Base-by-base conservation (phyloP, 345 rosid genomes). In the Syzygium aqueum region DNA sequence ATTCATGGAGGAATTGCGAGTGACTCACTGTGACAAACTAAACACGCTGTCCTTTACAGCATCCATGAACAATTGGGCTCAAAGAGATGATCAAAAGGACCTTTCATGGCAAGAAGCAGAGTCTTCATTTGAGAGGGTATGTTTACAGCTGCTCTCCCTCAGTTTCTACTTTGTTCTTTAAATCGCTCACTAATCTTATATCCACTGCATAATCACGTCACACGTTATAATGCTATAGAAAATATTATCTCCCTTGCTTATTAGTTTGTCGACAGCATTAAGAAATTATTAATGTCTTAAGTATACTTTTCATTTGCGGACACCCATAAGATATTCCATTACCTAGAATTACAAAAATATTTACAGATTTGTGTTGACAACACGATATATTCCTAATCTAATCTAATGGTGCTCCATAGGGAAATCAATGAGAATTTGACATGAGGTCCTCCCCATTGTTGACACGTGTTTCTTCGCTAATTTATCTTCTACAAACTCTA, bases 141-240 rank as follows among this genome's bases (percentile, higher is more conserved):
- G 78, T 3, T 30, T 16, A 16, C 1, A 8, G 0, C 0, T 8
- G 1, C 40, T 65, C 21, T 65, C 2, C 6, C 43, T 30, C 0
- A 8, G 0, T 67, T 65, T 67, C 78, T 30, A 67, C 5, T 65
- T 30, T 7, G 3, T 30, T 67, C 78, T 30, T 30, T 16, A 30
- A 30, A 0, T 1, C 1, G 4, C 43, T 4, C 43, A 17, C 23
- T 1, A 9, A 67, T 30, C 43, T 8, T 2, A 16, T 67, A 2
- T 30, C 23, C 22, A 0, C 43, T 8, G 4, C 23, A 7, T 67
- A 67, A 8, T 30, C 43, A 67, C 5, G 23, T 37, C 78, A 16
- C 0, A 0, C n/a, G n/a, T 63, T 15, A 30, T 16, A 0, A 30
- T 67, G 5, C 11, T 65, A 30, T 30, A 65, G 43, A 65, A 65